These are phyloP conservation scores for Cladosporium colombiae DNA, from an alignment of 2,329 filamentous ascomycete species.

Conservation along the genomic window DNA sequence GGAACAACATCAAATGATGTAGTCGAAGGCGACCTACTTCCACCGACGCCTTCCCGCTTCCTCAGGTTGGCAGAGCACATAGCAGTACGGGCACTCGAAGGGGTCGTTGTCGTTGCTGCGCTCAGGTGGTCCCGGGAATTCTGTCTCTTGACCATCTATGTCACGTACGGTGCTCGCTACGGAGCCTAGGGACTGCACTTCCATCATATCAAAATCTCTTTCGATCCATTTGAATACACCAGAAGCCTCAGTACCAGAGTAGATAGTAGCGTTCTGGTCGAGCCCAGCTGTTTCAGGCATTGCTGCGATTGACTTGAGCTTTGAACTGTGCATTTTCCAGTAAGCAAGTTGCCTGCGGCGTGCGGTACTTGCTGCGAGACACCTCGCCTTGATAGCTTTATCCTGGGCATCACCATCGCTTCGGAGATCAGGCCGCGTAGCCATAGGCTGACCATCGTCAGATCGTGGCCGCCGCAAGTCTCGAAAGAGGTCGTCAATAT, in stretches of 20 bases:
- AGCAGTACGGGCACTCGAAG: slow-evolving; percentile 10
- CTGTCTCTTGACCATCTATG: background rate
- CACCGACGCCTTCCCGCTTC: background rate
- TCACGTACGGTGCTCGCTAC: slow-evolving; percentile 4
- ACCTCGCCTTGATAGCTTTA: background rate
- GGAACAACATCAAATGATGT: background rate
- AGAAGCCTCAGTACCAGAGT: background rate
- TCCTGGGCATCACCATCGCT: background rate
- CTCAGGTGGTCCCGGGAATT: background rate
- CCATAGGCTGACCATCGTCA: background rate
- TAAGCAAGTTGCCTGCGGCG: slow-evolving; percentile 6
- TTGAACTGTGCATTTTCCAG: slow-evolving; percentile 1
- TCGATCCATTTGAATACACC: background rate
- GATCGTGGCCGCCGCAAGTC: background rate
- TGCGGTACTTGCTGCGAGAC: background rate
- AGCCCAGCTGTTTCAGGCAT: background rate
- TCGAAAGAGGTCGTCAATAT: background rate
- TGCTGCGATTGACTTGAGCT: background rate
- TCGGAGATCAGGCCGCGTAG: background rate
- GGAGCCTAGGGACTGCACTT: background rate
- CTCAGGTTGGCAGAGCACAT: background rate
- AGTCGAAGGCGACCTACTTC: background rate
- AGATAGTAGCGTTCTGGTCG: background rate
- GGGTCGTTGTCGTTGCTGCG: background rate
- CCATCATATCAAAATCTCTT: background rate